These are phyloP conservation scores for Globisporangium abappressorium DNA, from an alignment of 352 stramenopile species.

Conservation along the genomic window DNA sequence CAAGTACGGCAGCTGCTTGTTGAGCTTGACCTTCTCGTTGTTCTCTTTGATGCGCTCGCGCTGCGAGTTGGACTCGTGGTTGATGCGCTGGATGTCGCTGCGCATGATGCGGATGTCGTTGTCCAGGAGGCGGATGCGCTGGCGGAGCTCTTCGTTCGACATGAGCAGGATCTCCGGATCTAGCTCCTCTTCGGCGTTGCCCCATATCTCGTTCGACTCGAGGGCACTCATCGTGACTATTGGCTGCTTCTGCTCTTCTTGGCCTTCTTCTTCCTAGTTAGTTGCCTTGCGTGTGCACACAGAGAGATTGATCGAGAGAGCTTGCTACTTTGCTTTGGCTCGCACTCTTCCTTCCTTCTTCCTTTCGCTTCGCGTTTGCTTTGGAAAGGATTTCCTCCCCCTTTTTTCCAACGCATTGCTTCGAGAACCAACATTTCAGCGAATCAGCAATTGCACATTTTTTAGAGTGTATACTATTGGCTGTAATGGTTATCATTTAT, in stretches of 20 bases:
- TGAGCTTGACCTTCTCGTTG: constrained; percentile 99
- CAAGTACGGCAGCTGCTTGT: constrained; percentile 98
- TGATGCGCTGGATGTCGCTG: constrained; percentile 95
- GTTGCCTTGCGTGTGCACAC: neutral
- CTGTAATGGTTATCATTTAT: neutral
- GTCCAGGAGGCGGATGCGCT: constrained; percentile 95
- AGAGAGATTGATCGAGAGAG: neutral
- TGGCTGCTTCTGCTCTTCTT: neutral
- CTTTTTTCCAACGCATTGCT: constrained; percentile 8
- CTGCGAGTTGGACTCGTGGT: constrained; percentile 94
- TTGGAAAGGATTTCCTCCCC: constrained; percentile 9
- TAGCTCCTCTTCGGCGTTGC: constrained; percentile 47
- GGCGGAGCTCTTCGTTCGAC: constrained; percentile 93
- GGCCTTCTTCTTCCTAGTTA: neutral
- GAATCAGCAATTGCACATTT: neutral
- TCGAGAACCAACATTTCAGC: neutral
- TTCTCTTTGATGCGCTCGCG: constrained; percentile 97
- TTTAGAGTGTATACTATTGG: neutral
- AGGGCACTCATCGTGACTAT: constrained; percentile 47
- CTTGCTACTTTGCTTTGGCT: neutral
- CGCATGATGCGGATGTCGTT: constrained; percentile 98
- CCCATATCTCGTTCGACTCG: constrained; percentile 66
- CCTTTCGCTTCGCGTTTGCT: constrained; percentile 15
- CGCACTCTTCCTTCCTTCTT: constrained; percentile 11
- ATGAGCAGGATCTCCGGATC: constrained; percentile 93